Conservation (phyloP, 306 rosid species). For the Ormosia semicastrata region DNA sequence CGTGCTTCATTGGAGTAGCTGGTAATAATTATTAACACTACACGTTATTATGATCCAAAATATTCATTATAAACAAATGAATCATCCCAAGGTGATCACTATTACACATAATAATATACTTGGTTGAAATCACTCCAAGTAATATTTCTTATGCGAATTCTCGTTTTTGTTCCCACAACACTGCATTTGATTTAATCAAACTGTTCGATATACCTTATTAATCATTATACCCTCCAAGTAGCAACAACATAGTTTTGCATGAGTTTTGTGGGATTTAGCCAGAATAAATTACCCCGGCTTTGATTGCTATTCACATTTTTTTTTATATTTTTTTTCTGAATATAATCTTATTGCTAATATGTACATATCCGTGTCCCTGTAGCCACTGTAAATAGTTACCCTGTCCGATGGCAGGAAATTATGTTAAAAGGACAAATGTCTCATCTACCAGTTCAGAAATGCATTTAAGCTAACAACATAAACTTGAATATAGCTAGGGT, state of each 20-base stretch:
- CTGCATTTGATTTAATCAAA: neutral
- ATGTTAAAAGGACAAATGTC: neutral
- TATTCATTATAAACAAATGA: neutral
- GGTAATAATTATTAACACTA: neutral
- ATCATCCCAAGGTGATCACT: neutral
- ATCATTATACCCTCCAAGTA: neutral
- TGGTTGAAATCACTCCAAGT: neutral
- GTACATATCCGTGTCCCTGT: neutral
- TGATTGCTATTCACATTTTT: no score
- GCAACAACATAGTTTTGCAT: neutral
- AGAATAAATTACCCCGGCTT: no score
- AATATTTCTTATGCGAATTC: neutral
- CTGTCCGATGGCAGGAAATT: neutral
- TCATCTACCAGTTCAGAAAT: neutral
- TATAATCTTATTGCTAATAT: neutral
- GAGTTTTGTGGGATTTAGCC: neutral
- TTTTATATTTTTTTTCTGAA: no score
- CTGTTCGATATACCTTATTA: neutral
- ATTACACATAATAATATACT: no score
- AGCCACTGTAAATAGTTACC: no score
- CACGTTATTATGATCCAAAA: neutral
- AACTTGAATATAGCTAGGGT: neutral
- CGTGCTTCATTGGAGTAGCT: neutral
- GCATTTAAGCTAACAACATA: neutral
- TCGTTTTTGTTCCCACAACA: neutral